Conservation (phyloP, 108 stramenopile species). For the Cyclostephanos invisitatus region DNA sequence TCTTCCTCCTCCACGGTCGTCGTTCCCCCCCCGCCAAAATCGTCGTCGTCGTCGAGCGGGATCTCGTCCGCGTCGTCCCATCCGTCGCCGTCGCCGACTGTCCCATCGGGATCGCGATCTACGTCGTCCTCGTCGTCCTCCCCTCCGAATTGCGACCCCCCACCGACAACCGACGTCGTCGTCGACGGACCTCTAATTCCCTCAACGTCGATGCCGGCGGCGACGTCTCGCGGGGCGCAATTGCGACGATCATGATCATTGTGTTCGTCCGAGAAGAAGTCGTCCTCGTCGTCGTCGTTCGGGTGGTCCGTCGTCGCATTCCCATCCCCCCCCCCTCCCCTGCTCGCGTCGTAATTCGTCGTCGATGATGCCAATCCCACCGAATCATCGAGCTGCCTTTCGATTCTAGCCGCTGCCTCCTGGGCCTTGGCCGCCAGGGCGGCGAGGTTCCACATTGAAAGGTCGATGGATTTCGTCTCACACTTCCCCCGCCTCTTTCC, state of each 20-base stretch:
- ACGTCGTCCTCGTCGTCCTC: not conserved
- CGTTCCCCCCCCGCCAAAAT: not conserved
- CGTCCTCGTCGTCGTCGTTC: slow-evolving; percentile 29
- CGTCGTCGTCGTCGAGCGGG: slow-evolving; percentile 7
- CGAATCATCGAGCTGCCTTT: slow-evolving; percentile 44
- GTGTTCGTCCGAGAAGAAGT: slow-evolving; percentile 38
- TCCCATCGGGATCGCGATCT: not conserved
- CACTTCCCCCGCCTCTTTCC: no score
- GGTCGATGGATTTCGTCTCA: no score
- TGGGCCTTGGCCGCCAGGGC: slow-evolving; percentile 48
- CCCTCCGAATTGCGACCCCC: not conserved
- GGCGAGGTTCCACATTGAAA: slow-evolving; percentile 33
- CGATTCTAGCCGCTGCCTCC: slow-evolving; percentile 47
- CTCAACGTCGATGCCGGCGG: not conserved
- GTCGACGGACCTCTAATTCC: slow-evolving; percentile 2
- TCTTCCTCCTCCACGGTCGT: not conserved
- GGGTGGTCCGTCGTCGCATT: not conserved
- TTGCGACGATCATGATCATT: slow-evolving; percentile 5
- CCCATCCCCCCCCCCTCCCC: not conserved
- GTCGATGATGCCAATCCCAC: slow-evolving; percentile 23
- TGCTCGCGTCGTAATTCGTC: not conserved
- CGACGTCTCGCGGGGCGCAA: not conserved
- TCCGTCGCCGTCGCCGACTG: not conserved
- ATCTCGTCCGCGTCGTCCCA: slow-evolving; percentile 7
- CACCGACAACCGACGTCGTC: not conserved